Evolutionary conservation across 192 early-diverging fungal species (phyloP).

Genomic region (Neocallimastix lanati): DNA sequence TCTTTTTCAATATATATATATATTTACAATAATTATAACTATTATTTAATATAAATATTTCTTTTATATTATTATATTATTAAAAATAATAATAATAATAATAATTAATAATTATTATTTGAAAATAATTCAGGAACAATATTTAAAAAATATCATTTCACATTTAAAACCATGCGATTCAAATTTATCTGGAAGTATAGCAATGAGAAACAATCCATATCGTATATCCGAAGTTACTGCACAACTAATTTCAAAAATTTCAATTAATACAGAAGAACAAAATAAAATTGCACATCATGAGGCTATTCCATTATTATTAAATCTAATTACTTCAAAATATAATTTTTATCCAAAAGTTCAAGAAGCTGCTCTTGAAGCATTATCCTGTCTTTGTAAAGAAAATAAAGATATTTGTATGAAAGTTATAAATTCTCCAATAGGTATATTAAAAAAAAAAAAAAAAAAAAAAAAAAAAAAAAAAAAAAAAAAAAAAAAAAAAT

Average conservation of each 20-base stretch:
- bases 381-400: slow-evolving; percentile 43
- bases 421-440: slow-evolving; percentile 17
- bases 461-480: too few species aligned
- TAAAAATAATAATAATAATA: too few species aligned
- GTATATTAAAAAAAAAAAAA: too few species aligned
- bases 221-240: slow-evolving; percentile 41
- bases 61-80: too few species aligned
- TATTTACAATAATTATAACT: too few species aligned
- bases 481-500: too few species aligned
- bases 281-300: slow-evolving; percentile 29
- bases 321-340: slow-evolving; percentile 27
- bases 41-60: too few species aligned
- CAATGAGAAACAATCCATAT: neutral
- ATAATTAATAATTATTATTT: too few species aligned
- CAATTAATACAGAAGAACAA: slow-evolving; percentile 38
- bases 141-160: neutral
- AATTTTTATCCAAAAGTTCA: slow-evolving; percentile 36
- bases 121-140: too few species aligned
- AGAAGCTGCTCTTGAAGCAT: slow-evolving; percentile 57
- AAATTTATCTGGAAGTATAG: neutral
- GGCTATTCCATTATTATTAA: slow-evolving; percentile 31
- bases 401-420: slow-evolving; percentile 27
- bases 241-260: slow-evolving; percentile 40
- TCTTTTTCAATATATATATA: too few species aligned
- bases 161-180: neutral